Conservation (phyloP, 768 basidiomycete species). For the Leccinum longicurvipes region DNA sequence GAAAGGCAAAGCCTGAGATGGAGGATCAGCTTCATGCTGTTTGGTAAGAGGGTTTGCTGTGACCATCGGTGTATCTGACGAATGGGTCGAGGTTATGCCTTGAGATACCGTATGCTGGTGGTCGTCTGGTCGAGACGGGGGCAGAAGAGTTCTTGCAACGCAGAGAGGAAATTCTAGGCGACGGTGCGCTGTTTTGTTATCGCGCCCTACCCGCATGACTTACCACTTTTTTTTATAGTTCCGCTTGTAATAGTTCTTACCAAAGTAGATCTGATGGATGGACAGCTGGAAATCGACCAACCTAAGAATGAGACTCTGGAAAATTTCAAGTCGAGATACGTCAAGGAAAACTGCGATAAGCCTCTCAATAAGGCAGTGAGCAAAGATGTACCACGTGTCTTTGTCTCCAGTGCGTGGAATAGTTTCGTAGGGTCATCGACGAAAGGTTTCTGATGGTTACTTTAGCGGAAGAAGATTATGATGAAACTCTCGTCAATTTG, state of each 20-base stretch:
- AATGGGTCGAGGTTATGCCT: not conserved
- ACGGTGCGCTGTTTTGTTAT: not conserved
- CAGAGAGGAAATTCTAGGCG: not conserved
- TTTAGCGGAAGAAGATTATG: not conserved
- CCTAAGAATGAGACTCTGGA: not conserved
- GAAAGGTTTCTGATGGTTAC: not conserved
- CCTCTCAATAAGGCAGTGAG: not conserved
- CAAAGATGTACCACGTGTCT: not conserved
- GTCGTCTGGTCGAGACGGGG: not conserved
- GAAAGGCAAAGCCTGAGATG: not conserved
- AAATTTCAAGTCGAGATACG: not conserved
- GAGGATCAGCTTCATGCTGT: not conserved
- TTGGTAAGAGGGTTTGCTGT: not conserved
- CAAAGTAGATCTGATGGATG: not conserved
- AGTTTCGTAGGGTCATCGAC: not conserved
- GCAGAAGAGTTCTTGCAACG: not conserved
- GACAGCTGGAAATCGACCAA: not conserved
- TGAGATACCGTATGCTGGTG: not conserved
- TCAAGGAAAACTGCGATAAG: not conserved
- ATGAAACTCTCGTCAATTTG: not conserved
- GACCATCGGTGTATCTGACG: not conserved
- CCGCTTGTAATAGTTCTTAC: not conserved
- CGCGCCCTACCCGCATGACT: not conserved
- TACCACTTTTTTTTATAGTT: not conserved
- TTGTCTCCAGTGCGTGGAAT: not conserved